Evolutionary conservation across 352 stramenopile genomes (phyloP).

Genomic region (Blastocystis sp.): DNA sequence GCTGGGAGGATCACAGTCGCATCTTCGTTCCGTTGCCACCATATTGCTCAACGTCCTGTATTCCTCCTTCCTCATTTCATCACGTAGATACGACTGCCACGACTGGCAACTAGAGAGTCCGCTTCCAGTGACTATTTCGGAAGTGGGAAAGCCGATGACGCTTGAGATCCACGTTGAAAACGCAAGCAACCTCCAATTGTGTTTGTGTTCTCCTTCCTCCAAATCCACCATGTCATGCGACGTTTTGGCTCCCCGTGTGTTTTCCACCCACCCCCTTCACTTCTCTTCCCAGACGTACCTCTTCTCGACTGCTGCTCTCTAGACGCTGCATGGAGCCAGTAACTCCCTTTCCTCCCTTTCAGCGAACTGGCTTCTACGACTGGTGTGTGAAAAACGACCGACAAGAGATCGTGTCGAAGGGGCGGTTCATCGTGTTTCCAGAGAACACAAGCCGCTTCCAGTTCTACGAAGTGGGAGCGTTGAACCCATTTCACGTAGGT

Average conservation of each 20-base stretch:
- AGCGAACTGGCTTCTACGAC: constrained; percentile 14
- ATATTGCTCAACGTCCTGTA: constrained; percentile 34
- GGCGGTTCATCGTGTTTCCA: constrained; percentile 34
- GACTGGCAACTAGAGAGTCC: constrained; percentile 49
- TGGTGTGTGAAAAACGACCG: neutral
- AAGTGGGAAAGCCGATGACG: neutral
- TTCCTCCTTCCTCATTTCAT: neutral
- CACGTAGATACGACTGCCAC: constrained; percentile 46
- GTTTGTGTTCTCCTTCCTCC: neutral
- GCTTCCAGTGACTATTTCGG: neutral
- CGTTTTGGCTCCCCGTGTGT: neutral
- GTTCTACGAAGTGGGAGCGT: constrained; percentile 9
- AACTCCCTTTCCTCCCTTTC: neutral
- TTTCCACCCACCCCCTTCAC: neutral
- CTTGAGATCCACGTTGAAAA: neutral
- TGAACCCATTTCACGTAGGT: neutral
- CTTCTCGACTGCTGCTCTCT: neutral
- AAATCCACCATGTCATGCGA: neutral
- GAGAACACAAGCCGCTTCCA: neutral
- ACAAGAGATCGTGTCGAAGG: neutral
- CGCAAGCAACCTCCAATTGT: neutral
- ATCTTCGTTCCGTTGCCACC: constrained; percentile 23
- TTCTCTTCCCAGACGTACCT: neutral
- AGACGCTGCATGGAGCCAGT: neutral
- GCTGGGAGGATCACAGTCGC: neutral